These are phyloP conservation scores for Ichthyophthirius multifiliis DNA, from an alignment of 169 alveolate species.

Conservation along the genomic window DNA sequence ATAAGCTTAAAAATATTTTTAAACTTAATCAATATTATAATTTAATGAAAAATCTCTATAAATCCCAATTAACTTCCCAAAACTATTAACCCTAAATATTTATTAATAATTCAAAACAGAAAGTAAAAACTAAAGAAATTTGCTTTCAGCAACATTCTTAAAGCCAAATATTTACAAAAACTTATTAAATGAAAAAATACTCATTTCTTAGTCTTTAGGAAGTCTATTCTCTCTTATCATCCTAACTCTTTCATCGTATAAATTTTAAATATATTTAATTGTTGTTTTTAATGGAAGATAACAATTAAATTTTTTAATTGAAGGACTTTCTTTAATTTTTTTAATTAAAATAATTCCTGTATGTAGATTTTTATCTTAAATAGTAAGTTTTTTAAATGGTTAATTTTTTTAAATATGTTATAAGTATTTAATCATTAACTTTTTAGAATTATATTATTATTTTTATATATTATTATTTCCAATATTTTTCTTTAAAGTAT, in stretches of 20 bases:
- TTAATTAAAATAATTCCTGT: background rate
- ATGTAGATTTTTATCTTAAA: background rate
- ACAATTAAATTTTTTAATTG: background rate
- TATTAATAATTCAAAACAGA: constrained; percentile 24
- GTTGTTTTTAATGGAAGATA: background rate
- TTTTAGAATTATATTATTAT: constrained; percentile 2
- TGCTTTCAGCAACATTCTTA: constrained; percentile 40
- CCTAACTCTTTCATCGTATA: background rate
- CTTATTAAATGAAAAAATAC: constrained; percentile 26
- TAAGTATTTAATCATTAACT: background rate
- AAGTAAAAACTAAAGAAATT: constrained; percentile 18
- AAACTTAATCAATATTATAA: constrained; percentile 15
- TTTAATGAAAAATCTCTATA: constrained; percentile 1
- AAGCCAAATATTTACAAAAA: constrained; percentile 38
- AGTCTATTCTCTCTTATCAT: constrained; percentile 8
- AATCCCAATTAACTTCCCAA: constrained; percentile 16
- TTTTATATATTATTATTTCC: too few relatives aligned
- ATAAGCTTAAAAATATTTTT: constrained; percentile 25
- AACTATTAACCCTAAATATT: constrained; percentile 27
- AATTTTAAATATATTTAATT: background rate
- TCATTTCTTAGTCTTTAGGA: constrained; percentile 34
- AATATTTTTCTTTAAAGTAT: background rate
- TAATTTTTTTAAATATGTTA: background rate
- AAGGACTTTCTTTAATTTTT: background rate
- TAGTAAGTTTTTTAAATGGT: background rate